Percentiles rank a stretch among this genome's conserved stretches.
Conservation (phyloP, 164 flowering plant genomes). For the Dillenia suffruticosa region DNA sequence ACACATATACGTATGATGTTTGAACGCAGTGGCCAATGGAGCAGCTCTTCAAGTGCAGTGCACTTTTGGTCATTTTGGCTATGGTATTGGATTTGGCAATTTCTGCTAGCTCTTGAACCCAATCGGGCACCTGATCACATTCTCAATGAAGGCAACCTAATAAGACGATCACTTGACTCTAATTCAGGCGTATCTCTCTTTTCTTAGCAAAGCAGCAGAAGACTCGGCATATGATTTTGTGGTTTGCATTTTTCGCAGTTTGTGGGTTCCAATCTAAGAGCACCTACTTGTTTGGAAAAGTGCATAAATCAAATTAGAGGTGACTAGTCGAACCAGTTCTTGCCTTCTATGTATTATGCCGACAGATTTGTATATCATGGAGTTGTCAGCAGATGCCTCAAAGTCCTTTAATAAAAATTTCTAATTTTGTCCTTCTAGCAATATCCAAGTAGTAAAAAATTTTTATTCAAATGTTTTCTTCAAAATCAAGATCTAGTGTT, state of each 20-base stretch:
- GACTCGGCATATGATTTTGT: neutral
- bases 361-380: no score
- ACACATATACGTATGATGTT: no score
- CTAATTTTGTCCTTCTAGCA: no score
- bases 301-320: constrained; percentile 32
- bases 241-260: constrained; percentile 12
- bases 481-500: no score
- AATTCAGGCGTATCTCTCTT: constrained; percentile 15
- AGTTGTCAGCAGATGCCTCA: neutral
- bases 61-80: neutral
- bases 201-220: no score
- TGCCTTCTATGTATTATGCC: constrained; percentile 33
- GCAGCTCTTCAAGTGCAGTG: no score
- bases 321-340: constrained; percentile 44
- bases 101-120: constrained; percentile 21
- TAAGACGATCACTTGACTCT: constrained; percentile 18
- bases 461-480: no score
- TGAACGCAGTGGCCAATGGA: no score
- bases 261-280: constrained; percentile 38
- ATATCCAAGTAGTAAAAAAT: no score
- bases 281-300: constrained; percentile 38
- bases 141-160: constrained; percentile 10
- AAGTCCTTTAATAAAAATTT: no score
- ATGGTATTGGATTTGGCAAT: neutral
- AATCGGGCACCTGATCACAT: constrained; percentile 36